Evolutionary conservation across 2,329 filamentous ascomycete species (phyloP), one percentile per base, ranked within the genome.

Genomic region (Xylaria sp.): DNA sequence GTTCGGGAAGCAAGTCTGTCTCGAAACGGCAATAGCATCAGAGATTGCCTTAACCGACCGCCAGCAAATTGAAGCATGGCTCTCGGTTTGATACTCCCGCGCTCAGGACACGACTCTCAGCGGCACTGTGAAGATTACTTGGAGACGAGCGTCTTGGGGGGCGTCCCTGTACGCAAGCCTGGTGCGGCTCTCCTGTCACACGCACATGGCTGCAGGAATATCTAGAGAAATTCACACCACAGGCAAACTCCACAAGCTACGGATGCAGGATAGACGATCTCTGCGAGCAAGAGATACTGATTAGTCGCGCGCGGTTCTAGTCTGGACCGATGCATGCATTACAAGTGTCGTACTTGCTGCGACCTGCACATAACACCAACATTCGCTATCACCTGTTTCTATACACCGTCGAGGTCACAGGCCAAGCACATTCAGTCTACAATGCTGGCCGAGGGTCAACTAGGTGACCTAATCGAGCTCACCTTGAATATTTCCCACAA

Each of bases 1-100:
- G 66, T 63, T 55, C 67, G 65, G 66, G 62, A 70, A 69, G 67
- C 69, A 69, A 60, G 63, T 66, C 59, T 47, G 60, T 66, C 67
- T 67, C 65, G 63, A 69, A 68, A 65, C 62, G 62, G 61, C 55
- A 61, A 59, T 62, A 54, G 49, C 35, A 51, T n/a, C n/a, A n/a
- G 49, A 9, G 39, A 49, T 47, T 61, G 49, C 61, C 63, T 54
- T 62, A 63, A 62, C 48, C 49, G 59, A 63, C 55, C 44, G 51
- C 51, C 18, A 62, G 65, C 62, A 61, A 63, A 58, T 65, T 54
- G 55, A 48, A 51, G 60, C 52, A 59, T 60, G 55, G 63, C 57
- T 54, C 49, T 54, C 58, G 60, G 60, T 55, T 60, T 58, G 52
- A 42, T 51, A 51, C 54, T 51, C 50, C 35, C 19, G 37, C 19